Evolutionary conservation across 2,329 filamentous ascomycete species (phyloP).

Genomic region (Talaromyces sp.): DNA sequence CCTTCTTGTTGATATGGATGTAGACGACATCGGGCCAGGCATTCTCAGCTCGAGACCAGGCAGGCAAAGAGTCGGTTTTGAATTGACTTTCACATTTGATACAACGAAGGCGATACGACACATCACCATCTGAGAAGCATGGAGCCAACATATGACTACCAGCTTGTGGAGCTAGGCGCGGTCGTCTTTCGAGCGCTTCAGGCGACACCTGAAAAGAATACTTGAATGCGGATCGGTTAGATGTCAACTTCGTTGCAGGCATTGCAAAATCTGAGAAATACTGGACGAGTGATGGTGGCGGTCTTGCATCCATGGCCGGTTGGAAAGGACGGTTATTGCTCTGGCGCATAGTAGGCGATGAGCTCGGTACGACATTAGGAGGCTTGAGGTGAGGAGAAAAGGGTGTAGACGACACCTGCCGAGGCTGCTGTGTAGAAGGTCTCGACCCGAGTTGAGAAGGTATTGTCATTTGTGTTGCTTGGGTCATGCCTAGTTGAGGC

Average conservation of each 20-base stretch:
- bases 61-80: constrained; percentile 34
- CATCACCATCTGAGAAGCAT: constrained; percentile 45
- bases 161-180: constrained; percentile 11
- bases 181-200: constrained; percentile 27
- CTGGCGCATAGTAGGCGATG: background rate
- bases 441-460: background rate
- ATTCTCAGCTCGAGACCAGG: constrained; percentile 61
- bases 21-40: constrained; percentile 67
- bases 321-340: background rate
- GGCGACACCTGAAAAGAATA: constrained; percentile 32
- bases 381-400: background rate
- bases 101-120: constrained; percentile 65
- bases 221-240: constrained; percentile 18
- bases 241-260: constrained; percentile 24
- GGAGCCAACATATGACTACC: constrained; percentile 18
- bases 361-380: background rate
- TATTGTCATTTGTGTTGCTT: background rate
- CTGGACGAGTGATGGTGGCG: constrained; percentile 20
- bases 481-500: background rate
- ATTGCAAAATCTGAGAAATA: constrained; percentile 29
- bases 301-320: background rate
- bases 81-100: constrained; percentile 39
- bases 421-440: background rate
- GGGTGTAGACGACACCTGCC: background rate
- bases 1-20: constrained; percentile 58